Evolutionary conservation across 805 yeast species (phyloP).

Genomic region (Pichia nakasei): DNA sequence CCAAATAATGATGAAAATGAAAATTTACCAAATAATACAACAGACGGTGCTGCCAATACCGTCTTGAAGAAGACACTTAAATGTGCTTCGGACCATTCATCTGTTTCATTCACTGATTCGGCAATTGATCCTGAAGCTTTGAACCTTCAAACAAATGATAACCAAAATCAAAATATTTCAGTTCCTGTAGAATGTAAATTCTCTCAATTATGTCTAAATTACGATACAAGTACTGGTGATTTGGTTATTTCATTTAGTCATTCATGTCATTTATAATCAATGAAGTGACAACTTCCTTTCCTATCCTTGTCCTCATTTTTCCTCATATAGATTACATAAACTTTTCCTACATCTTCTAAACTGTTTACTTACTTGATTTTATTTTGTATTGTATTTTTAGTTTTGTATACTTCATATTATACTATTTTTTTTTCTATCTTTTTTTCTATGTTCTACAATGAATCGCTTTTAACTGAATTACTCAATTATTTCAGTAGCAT

Average conservation of each 20-base stretch:
- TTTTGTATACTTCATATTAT: too few species aligned
- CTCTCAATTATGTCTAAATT: conserved; percentile 21
- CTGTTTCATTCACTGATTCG: conserved; percentile 12
- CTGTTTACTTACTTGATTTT: too few species aligned
- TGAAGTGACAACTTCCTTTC: too few species aligned
- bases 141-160: conserved; percentile 7
- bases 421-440: too few species aligned
- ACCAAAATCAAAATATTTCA: conserved; percentile 5
- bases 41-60: not conserved
- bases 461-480: too few species aligned
- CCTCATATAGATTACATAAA: too few species aligned
- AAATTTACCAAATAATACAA: not conserved
- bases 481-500: not conserved
- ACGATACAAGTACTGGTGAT: conserved; percentile 20
- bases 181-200: conserved; percentile 16
- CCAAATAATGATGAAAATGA: conserved; percentile 9
- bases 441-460: too few species aligned
- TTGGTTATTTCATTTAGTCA: conserved; percentile 25
- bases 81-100: conserved; percentile 16
- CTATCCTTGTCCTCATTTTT: too few species aligned
- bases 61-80: conserved; percentile 11
- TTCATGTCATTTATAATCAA: conserved; percentile 17
- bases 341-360: too few species aligned
- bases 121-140: conserved; percentile 19
- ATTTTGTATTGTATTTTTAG: too few species aligned